Evolutionary conservation across 2,329 filamentous ascomycete species (phyloP).

Genomic region (Arachnopeziza araneosa): DNA sequence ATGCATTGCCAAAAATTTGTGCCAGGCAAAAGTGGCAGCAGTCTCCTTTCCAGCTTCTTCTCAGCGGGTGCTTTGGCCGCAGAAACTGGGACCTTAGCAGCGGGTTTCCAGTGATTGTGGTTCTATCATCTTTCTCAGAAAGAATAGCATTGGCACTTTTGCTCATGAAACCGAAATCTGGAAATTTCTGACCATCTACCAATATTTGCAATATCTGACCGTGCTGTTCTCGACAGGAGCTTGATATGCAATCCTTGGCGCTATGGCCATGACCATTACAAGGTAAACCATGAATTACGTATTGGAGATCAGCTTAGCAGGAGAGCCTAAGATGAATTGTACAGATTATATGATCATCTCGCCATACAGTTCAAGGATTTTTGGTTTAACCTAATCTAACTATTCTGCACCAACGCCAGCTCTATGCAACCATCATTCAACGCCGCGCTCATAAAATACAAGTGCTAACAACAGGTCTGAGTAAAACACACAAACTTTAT

Average conservation of each 20-base stretch:
- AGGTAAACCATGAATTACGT: too few relatives aligned
- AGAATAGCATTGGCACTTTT: too few relatives aligned
- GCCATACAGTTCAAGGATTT: not conserved
- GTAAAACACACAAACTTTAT: slow-evolving; percentile 7
- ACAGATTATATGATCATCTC: not conserved
- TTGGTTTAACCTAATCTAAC: not conserved
- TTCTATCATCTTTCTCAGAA: too few relatives aligned
- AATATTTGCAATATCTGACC: too few relatives aligned
- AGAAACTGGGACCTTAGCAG: not conserved
- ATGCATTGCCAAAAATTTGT: too few relatives aligned
- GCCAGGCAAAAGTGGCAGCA: slow-evolving; percentile 74
- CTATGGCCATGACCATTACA: too few relatives aligned
- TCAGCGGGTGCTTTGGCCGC: slow-evolving; percentile 72
- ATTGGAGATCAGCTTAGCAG: too few relatives aligned
- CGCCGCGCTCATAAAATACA: not conserved
- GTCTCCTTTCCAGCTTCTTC: slow-evolving; percentile 99
- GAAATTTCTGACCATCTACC: too few relatives aligned
- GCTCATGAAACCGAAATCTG: too few relatives aligned
- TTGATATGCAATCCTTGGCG: too few relatives aligned
- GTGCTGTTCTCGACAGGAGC: too few relatives aligned
- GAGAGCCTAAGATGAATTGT: not conserved
- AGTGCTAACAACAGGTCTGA: not conserved
- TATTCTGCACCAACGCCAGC: not conserved
- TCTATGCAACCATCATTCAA: not conserved
- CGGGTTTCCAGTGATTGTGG: too few relatives aligned